phyloP scores from a whole-genome alignment of 2,329 filamentous ascomycete genomes.

The Calycina herbarum region DNA sequence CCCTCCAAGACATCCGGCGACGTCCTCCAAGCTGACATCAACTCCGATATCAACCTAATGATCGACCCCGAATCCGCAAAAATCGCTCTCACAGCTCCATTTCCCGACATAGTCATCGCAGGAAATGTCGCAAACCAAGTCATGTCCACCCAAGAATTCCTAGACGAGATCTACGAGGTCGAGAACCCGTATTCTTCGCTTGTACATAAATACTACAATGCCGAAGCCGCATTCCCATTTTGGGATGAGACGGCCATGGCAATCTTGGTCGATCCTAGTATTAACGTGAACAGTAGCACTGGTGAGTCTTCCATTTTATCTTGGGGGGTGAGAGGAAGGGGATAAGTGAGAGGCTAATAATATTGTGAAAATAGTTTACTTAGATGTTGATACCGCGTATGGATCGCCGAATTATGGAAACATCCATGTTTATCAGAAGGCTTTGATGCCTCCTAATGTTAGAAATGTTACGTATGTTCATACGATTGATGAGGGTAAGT shows the following conservation, averaged over 20 bases:
- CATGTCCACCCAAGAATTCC: slow-evolving; percentile 42
- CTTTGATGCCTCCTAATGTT: slow-evolving; percentile 40
- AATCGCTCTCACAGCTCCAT: slow-evolving; percentile 49
- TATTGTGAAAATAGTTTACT: slow-evolving; percentile 36
- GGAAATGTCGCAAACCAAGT: slow-evolving; percentile 50
- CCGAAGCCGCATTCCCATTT: slow-evolving; percentile 42
- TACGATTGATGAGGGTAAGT: slow-evolving; percentile 39
- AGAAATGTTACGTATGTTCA: slow-evolving; percentile 44
- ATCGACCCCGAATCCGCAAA: slow-evolving; percentile 52
- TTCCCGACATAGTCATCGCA: slow-evolving; percentile 47
- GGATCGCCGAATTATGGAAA: slow-evolving; percentile 44
- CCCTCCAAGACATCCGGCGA: slow-evolving; percentile 32
- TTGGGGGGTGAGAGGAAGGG: background rate
- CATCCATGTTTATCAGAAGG: slow-evolving; percentile 45
- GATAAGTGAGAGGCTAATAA: background rate
- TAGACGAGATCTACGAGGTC: slow-evolving; percentile 41
- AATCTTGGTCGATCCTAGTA: slow-evolving; percentile 41
- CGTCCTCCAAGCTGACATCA: slow-evolving; percentile 33
- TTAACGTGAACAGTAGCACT: slow-evolving; percentile 41
- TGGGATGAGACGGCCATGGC: slow-evolving; percentile 49
- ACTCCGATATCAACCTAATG: slow-evolving; percentile 49
- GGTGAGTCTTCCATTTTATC: slow-evolving; percentile 27
- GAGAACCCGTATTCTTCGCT: slow-evolving; percentile 42
- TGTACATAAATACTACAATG: slow-evolving; percentile 40
- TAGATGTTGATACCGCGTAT: slow-evolving; percentile 46